Evolutionary conservation across 192 early-diverging fungal genomes (phyloP).

Genomic region (Linderina pennispora): DNA sequence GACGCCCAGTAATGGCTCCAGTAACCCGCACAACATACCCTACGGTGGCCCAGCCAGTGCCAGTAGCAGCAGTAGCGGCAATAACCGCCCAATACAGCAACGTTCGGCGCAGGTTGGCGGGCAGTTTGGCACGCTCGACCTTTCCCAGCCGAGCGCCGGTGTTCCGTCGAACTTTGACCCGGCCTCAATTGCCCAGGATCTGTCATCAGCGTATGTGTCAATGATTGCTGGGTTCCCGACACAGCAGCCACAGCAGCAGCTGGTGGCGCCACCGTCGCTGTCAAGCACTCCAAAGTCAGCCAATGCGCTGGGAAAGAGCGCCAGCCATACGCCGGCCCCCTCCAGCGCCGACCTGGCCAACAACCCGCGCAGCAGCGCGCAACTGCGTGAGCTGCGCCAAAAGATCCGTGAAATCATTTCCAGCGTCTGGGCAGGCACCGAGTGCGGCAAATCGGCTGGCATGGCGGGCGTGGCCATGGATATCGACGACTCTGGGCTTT

Average conservation of each 20-base stretch:
- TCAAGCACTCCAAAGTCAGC: constrained; percentile 7
- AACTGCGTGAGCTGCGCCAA: constrained; percentile 31
- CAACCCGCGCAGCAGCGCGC: constrained; percentile 4
- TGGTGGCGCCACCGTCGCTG: not conserved
- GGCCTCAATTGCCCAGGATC: constrained; percentile 22
- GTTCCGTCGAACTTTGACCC: constrained; percentile 30
- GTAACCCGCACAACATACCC: constrained; percentile 2
- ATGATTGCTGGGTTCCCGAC: constrained; percentile 18
- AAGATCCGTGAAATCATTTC: constrained; percentile 36
- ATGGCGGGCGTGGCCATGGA: constrained; percentile 39
- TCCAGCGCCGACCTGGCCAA: not conserved
- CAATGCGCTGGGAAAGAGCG: constrained; percentile 34
- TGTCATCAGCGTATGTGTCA: constrained; percentile 43
- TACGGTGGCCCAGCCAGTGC: not conserved
- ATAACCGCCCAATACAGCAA: too few species aligned
- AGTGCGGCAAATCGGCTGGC: constrained; percentile 40
- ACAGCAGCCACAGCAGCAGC: not conserved
- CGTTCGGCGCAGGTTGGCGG: constrained; percentile 2
- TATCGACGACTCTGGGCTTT: constrained; percentile 11
- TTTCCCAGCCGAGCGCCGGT: not conserved
- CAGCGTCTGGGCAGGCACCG: constrained; percentile 43
- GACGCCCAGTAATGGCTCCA: constrained; percentile 31
- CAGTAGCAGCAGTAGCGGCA: too few species aligned
- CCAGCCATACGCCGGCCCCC: constrained; percentile 21
- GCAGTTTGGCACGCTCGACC: not conserved